A percentile compares a stretch with the other conserved stretches of the same genome.
Conservation (phyloP, 2,329 filamentous ascomycete genomes). For the Calonectria leucothoes region DNA sequence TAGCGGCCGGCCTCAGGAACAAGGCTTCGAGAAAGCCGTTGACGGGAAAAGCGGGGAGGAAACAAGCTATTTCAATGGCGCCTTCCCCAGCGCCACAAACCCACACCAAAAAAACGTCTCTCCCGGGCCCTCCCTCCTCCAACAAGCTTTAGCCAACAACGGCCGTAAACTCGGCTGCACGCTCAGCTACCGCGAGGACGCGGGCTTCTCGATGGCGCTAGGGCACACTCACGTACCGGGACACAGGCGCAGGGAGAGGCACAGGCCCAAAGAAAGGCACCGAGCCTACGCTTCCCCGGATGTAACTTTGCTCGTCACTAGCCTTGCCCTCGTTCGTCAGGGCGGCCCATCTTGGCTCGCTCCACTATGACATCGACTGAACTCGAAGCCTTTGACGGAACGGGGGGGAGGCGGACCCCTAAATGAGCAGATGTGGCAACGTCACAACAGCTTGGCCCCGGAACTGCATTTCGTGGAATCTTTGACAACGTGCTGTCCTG, state of each 20-base stretch:
- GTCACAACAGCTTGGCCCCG: background rate
- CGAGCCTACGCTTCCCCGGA: background rate
- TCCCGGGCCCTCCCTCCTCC: background rate
- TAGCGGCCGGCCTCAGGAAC: background rate
- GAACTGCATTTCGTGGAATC: background rate
- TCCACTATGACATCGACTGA: background rate
- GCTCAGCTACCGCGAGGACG: background rate
- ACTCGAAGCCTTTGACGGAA: background rate
- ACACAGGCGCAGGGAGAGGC: background rate
- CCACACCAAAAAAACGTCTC: background rate
- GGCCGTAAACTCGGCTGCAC: background rate
- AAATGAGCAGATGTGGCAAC: background rate
- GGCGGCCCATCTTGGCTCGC: background rate
- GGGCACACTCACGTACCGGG: background rate
- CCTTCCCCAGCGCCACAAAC: slow-evolving; percentile 1
- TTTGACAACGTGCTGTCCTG: background rate
- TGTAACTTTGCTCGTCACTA: background rate
- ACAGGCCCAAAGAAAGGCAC: background rate
- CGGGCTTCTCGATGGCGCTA: background rate
- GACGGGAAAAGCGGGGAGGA: background rate
- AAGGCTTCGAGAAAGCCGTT: background rate
- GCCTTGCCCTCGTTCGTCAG: background rate
- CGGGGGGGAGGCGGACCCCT: background rate
- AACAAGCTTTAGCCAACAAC: background rate
- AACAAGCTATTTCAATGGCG: background rate